Evolutionary conservation across 2,329 filamentous ascomycete species (phyloP), one percentile per base, ranked within the genome.

Genomic region (Coniochaeta sp.): DNA sequence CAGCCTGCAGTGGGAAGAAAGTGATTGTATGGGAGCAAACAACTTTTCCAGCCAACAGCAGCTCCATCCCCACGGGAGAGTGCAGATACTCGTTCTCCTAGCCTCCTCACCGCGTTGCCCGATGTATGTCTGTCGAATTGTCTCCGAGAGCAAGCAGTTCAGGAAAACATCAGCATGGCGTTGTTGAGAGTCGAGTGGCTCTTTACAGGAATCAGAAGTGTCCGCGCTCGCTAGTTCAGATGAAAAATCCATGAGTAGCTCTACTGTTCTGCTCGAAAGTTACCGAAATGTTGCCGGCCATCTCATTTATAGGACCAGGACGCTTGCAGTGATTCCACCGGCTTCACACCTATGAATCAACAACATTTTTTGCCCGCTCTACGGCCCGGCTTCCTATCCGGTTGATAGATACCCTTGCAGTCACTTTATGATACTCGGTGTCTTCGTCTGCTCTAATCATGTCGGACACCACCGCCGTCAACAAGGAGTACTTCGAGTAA

Each of bases 401-500:
- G 19, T 14, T 5, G 30, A 32, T 5, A 32, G 14, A 17, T 12
- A 14, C 19, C 40, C 40, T 8, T 14, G 14, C 16, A 14, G 42
- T 26, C 4, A 26, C 3, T 26, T 47, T 7, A 16, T 47, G 4
- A 24, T 10, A 4, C 7, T 6, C 22, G 6, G 16, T 5, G 2
- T 17, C 12, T 14, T 26, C 3, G 1, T n/a, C 52, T 55, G 44
- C 65, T 24, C 19, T 9, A 47, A 67, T 56, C 59, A 76, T 75
- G 73, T 61, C 72, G 38, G 69, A 71, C 60, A 60, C 70, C 10
- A 36, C 54, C 30, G 17, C 28, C n/a, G 4, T 56, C 32, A 79
- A 79, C 65, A 69, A 75, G 69, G 68, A 70, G 36, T 74, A 73
- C 61, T 79, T 79, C 70, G 73, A 78, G 77, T 79, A 66, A 67